These are phyloP conservation scores for Dactylis glomerata DNA, from an alignment of 176 grass and related monocot genomes.

Conservation along the genomic window DNA sequence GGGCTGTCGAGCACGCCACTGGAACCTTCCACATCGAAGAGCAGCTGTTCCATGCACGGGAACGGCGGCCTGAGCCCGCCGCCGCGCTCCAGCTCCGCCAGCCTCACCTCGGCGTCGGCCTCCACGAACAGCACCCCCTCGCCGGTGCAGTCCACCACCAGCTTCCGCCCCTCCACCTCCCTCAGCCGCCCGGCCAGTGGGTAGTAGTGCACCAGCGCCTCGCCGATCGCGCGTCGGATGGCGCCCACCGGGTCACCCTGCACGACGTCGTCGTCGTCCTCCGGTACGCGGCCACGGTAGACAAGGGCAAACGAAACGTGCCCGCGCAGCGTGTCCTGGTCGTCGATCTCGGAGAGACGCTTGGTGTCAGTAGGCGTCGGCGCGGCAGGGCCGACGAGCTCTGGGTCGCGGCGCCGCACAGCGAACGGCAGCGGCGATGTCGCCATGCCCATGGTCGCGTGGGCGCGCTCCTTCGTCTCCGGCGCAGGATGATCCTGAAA, in stretches of 20 bases:
- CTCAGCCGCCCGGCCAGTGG: slow-evolving; percentile 45
- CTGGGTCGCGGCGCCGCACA: slow-evolving; percentile 8
- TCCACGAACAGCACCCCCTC: slow-evolving; percentile 49
- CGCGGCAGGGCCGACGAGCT: slow-evolving; percentile 16
- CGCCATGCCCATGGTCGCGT: not conserved
- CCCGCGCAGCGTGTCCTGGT: slow-evolving; percentile 23
- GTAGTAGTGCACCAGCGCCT: slow-evolving; percentile 55
- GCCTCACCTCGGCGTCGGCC: slow-evolving; percentile 48
- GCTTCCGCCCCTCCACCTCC: slow-evolving; percentile 31
- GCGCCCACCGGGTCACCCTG: slow-evolving; percentile 16
- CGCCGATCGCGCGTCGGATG: slow-evolving; percentile 15
- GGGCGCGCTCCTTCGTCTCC: not conserved
- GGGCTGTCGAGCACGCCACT: slow-evolving; percentile 18
- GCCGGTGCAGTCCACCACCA: slow-evolving; percentile 53
- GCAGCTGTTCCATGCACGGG: slow-evolving; percentile 43
- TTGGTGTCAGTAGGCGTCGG: slow-evolving; percentile 34
- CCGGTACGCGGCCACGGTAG: slow-evolving; percentile 12
- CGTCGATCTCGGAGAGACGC: slow-evolving; percentile 57
- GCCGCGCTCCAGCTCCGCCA: slow-evolving; percentile 10
- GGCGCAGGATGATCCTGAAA: too few relatives aligned
- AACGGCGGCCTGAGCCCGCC: slow-evolving; percentile 29
- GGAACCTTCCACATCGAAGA: slow-evolving; percentile 7
- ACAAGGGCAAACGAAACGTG: not conserved
- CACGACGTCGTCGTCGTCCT: not conserved
- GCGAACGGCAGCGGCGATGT: slow-evolving; percentile 8